Base-by-base conservation (phyloP, 2,329 filamentous ascomycete genomes). In the Didymella pinodella region DNA sequence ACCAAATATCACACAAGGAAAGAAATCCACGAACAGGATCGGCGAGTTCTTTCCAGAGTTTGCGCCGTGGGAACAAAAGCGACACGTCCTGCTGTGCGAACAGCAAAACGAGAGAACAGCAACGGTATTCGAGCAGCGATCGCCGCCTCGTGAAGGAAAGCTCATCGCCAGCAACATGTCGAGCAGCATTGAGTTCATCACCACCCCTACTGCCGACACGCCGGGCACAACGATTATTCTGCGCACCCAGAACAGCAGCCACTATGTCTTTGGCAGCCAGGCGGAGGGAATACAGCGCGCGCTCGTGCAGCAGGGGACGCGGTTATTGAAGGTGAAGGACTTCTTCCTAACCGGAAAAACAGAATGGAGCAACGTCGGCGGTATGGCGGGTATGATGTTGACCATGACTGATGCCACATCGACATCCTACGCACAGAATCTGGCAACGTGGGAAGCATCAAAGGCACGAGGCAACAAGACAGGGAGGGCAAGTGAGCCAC, bases 191-290 rank as follows among this genome's bases (percentile, higher is more conserved):
- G 89, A 96, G 75, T 80, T 98, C 68, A 77, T 94, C 62, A 90
- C 89, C 18, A 90, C 90, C 59, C 94, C 94, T 14, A 95, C 94
- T 65, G 90, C 89, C 59, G 95, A 99, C 78, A 97, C 93, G 20
- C 86, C 89, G 0, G 94, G 94, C 53, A 91, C 92, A 2, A 85
- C 86, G 48, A 76, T 98, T 31, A 75, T 92, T 36, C 82, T 99
- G 7, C 88, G 94, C 73, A 93, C 93, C 71, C 46, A 66, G 16
- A 57, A 26, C 32, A 91, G 94, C 68, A 86, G 88, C 69, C 89
- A 90, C 68, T 99, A 99, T 77, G 67, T 97, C 16, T 90, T 99
- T 71, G 95, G 95, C 20, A 89, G 90, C 69, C 76, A 94, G 16
- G 81, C 88, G 10, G 95, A 99, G 77, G 95, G 94, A 16, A 90